Evolutionary conservation across 2,329 filamentous ascomycete species (phyloP).

Genomic region (Dendrostoma leiphaemia): DNA sequence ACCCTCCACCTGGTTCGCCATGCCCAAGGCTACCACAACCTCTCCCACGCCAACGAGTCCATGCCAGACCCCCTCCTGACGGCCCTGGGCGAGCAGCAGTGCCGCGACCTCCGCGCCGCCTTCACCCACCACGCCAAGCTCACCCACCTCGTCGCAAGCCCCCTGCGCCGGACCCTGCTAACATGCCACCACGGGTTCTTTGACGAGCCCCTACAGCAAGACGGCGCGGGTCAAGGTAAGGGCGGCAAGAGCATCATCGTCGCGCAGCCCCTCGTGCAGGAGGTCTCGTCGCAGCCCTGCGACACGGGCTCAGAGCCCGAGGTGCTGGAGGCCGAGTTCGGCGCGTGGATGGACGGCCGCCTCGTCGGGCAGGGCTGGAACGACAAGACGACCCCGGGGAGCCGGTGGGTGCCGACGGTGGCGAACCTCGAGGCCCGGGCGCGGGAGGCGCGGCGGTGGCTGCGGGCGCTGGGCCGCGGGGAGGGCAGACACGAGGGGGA

Average conservation of each 20-base stretch:
- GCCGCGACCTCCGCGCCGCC: conserved; percentile 53
- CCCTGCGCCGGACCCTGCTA: conserved; percentile 76
- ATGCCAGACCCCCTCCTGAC: conserved; percentile 80
- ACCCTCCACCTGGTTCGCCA: conserved; percentile 70
- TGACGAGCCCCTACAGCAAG: too few relatives aligned
- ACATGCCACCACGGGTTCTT: conserved; percentile 73
- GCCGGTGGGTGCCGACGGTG: conserved; percentile 45
- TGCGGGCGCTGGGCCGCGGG: conserved; percentile 47
- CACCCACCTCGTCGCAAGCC: conserved; percentile 73
- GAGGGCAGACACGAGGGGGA: conserved; percentile 28
- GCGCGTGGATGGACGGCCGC: conserved; percentile 59
- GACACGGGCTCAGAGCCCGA: conserved; percentile 66
- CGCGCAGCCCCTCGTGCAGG: conserved; percentile 49
- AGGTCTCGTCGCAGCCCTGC: conserved; percentile 71
- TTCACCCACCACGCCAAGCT: conserved; percentile 67
- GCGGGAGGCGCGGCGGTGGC: conserved; percentile 54
- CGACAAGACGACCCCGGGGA: conserved; percentile 51
- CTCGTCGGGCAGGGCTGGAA: conserved; percentile 69
- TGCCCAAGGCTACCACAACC: conserved; percentile 80
- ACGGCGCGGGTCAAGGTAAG: too few relatives aligned
- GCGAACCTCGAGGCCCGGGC: conserved; percentile 60
- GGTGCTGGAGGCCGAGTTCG: conserved; percentile 60
- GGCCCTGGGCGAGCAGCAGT: conserved; percentile 72
- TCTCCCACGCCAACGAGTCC: conserved; percentile 64
- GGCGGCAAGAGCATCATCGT: too few relatives aligned